Percentiles rank a stretch among this genome's conserved stretches.
These are phyloP conservation scores for Herpomyces periplanetae DNA, from an alignment of 2,329 filamentous ascomycete species.

Conservation along the genomic window DNA sequence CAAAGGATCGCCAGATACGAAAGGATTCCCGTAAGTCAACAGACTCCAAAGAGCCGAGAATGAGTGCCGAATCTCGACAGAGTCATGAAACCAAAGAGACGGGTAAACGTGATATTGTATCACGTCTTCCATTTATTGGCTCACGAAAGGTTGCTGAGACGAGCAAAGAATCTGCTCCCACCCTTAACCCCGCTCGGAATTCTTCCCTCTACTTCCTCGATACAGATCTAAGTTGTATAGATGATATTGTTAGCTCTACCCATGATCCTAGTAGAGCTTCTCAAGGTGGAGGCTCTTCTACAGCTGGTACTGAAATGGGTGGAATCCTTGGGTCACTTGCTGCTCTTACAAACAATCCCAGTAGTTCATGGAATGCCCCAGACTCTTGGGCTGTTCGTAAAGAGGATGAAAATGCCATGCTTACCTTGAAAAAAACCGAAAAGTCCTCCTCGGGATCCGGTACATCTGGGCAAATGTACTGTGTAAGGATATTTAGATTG, in stretches of 20 bases:
- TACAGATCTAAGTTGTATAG: slow-evolving; percentile 60
- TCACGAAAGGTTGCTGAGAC: too few relatives aligned
- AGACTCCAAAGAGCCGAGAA: too few relatives aligned
- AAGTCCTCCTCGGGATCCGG: slow-evolving; percentile 28
- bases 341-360: background rate
- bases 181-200: too few relatives aligned
- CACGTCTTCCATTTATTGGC: too few relatives aligned
- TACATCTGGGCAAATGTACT: slow-evolving; percentile 37
- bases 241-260: slow-evolving; percentile 40
- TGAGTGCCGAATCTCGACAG: too few relatives aligned
- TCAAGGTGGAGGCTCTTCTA: slow-evolving; percentile 4
- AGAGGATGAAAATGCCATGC: slow-evolving; percentile 19
- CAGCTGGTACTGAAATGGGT: slow-evolving; percentile 13
- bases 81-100: too few relatives aligned
- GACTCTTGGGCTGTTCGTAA: slow-evolving; percentile 83
- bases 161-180: too few relatives aligned
- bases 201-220: slow-evolving; percentile 31
- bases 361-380: slow-evolving; percentile 37
- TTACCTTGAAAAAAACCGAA: slow-evolving; percentile 19
- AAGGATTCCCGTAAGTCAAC: too few relatives aligned
- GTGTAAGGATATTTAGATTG: slow-evolving; percentile 70
- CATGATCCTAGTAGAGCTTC: slow-evolving; percentile 7
- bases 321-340: slow-evolving; percentile 4
- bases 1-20: too few relatives aligned
- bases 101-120: too few relatives aligned